Base-by-base conservation (phyloP, 2,329 filamentous ascomycete species). In the Penicillium sp. region DNA sequence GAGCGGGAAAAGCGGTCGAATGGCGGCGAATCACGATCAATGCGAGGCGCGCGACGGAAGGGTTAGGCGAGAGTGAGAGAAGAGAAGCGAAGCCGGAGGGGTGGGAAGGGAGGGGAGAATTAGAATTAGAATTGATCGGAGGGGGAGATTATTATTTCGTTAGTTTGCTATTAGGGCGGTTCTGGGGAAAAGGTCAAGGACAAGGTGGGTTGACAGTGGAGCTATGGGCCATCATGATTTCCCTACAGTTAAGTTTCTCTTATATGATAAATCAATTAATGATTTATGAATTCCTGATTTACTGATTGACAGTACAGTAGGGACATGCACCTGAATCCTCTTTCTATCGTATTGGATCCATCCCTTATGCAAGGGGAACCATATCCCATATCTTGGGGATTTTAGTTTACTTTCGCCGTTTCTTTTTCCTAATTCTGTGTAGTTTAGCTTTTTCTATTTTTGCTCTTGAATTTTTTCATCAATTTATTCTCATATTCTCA, bases 91-190 rank as follows among this genome's bases (percentile, higher is more conserved):
- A 44, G 31, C 29, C 33, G 46, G 43, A 53, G 53, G 33, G 54
- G 39, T 21, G 29, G 19, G 26, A 16, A 42, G 33, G 44, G 31
- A 29, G 27, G 35, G 35, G 35, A 39, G 35, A 39, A 31, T 47
- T 47, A 31, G 45, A 33, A 47, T 31, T 47, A 31, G 45, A 33
- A 47, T 31, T 47, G 51, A 53, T 50, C 25, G 35, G 49, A 39
- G 48, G 52, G 55, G 53, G 60, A 62, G 53, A 61, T 60, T 59
- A 59, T 61, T 59, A 58, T 59, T 59, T 62, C 51, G 44, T 58
- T 57, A 57, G 60, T 59, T 53, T 14, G 42, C 47, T 51, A 48
- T 60, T 62, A 54, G 58, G 60, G 59, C 39, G 58, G 57, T 53
- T 57, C 54, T 61, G 61, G 63, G 60, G 58, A 58, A 61, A 61